phyloP scores from a whole-genome alignment of 768 basidiomycete genomes.

The Boletales sp. region DNA sequence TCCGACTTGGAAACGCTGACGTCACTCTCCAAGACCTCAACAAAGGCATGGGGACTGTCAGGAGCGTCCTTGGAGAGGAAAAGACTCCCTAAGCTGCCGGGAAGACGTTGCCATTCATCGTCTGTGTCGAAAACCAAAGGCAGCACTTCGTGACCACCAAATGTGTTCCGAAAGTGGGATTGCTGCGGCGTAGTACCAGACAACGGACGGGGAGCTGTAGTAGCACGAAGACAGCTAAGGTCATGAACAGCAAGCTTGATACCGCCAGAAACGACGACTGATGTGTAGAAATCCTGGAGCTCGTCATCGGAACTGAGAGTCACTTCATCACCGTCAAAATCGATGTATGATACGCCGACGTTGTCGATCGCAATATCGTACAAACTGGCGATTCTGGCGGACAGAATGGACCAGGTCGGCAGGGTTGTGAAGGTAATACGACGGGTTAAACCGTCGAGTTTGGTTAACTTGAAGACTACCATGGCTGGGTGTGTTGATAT shows the following conservation, averaged over 20 bases:
- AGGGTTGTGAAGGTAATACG: conserved; percentile 47
- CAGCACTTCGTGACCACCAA: conserved; percentile 46
- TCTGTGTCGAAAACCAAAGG: conserved; percentile 47
- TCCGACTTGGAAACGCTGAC: conserved; percentile 31
- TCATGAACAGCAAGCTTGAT: conserved; percentile 67
- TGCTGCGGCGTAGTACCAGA: conserved; percentile 32
- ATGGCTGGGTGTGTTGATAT: conserved; percentile 37
- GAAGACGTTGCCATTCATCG: conserved; percentile 65
- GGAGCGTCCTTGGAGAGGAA: conserved; percentile 32
- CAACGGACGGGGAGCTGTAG: conserved; percentile 30
- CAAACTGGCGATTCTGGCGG: conserved; percentile 51
- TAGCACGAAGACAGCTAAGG: conserved; percentile 37
- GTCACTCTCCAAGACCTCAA: conserved; percentile 52
- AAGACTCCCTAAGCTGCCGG: conserved; percentile 38
- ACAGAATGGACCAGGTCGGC: conserved; percentile 59
- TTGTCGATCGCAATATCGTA: conserved; percentile 53
- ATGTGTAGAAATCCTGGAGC: conserved; percentile 65
- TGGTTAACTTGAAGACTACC: conserved; percentile 63
- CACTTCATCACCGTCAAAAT: conserved; percentile 70
- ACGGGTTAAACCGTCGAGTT: conserved; percentile 55
- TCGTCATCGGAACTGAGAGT: conserved; percentile 76
- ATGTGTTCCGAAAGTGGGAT: conserved; percentile 55
- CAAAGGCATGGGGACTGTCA: conserved; percentile 58
- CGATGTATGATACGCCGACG: conserved; percentile 68
- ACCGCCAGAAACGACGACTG: conserved; percentile 23